phyloP scores from a whole-genome alignment of 2,329 filamentous ascomycete species.

The Whalleya microplaca region DNA sequence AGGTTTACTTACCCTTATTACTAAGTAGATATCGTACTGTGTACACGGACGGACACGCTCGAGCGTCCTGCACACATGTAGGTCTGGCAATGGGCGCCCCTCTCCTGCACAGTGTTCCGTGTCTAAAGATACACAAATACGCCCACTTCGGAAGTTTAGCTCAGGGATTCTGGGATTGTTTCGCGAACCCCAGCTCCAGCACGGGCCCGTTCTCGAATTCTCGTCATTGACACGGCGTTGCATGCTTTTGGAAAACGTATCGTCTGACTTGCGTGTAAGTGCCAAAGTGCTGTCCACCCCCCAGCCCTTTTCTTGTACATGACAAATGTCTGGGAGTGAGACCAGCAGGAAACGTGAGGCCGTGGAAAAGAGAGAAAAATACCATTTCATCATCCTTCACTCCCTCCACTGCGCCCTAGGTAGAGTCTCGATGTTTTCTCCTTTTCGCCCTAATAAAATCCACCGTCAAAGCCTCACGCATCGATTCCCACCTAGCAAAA shows the following conservation, averaged over 20 bases:
- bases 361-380: conserved; percentile 2
- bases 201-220: conserved; percentile 11
- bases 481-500: conserved; percentile 6
- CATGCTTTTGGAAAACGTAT: conserved; percentile 6
- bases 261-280: conserved; percentile 17
- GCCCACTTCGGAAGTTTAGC: conserved; percentile 16
- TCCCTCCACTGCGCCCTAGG: not conserved
- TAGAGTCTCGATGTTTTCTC: not conserved
- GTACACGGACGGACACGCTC: not conserved
- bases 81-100: too few species aligned
- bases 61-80: not conserved
- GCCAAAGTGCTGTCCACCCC: conserved; percentile 3
- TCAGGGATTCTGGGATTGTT: conserved; percentile 18
- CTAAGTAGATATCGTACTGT: too few species aligned
- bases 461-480: conserved; percentile 12
- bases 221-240: conserved; percentile 8
- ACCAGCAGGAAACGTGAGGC: conserved; percentile 17
- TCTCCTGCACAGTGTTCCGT: not conserved
- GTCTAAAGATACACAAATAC: conserved; percentile 9
- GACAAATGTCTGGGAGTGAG: conserved; percentile 5
- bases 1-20: not conserved
- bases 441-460: conserved; percentile 14
- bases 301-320: not conserved
- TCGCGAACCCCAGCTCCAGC: conserved; percentile 22
- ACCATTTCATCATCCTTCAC: not conserved